Evolutionary conservation across 495 filamentous ascomycete genomes (phyloP).

Genomic region (Bacidia rubella): DNA sequence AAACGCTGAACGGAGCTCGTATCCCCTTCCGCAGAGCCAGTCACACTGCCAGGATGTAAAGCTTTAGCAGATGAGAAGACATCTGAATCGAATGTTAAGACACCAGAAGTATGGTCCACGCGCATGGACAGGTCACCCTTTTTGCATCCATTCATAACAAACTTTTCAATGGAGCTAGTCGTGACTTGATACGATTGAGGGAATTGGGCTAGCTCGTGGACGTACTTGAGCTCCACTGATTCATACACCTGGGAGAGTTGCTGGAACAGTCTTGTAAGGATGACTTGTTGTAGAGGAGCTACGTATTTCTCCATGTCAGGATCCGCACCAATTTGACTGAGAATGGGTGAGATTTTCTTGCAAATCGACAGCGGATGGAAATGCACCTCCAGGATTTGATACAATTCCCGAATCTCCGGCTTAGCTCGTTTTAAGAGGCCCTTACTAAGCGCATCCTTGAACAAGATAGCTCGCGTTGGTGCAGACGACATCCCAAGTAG

Average conservation of each 20-base stretch:
- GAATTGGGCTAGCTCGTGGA: slow-evolving; percentile 88
- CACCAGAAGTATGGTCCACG: slow-evolving; percentile 84
- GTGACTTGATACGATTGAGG: slow-evolving; percentile 93
- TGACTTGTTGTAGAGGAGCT: slow-evolving; percentile 89
- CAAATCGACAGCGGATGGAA: slow-evolving; percentile 98
- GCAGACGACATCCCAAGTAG: slow-evolving; percentile 82
- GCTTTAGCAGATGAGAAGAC: slow-evolving; percentile 96
- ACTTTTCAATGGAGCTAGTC: slow-evolving; percentile 90
- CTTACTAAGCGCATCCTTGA: slow-evolving; percentile 92
- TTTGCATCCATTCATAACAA: slow-evolving; percentile 99
- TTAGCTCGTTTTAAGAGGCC: slow-evolving; percentile 79
- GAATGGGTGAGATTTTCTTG: slow-evolving; percentile 95
- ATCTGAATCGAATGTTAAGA: slow-evolving; percentile 94
- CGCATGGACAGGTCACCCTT: slow-evolving; percentile 96
- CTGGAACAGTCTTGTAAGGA: slow-evolving; percentile 94
- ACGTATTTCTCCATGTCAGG: slow-evolving; percentile 96
- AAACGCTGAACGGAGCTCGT: slow-evolving; percentile 78
- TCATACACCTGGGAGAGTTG: slow-evolving; percentile 98
- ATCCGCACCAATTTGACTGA: slow-evolving; percentile 85
- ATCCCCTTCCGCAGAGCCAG: slow-evolving; percentile 83
- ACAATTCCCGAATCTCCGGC: slow-evolving; percentile 88
- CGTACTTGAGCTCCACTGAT: slow-evolving; percentile 87
- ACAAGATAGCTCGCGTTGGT: slow-evolving; percentile 78
- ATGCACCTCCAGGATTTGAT: slow-evolving; percentile 96
- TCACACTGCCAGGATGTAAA: slow-evolving; percentile 66